Evolutionary conservation across 2,329 filamentous ascomycete species (phyloP).

Genomic region (Neobulgaria alba): DNA sequence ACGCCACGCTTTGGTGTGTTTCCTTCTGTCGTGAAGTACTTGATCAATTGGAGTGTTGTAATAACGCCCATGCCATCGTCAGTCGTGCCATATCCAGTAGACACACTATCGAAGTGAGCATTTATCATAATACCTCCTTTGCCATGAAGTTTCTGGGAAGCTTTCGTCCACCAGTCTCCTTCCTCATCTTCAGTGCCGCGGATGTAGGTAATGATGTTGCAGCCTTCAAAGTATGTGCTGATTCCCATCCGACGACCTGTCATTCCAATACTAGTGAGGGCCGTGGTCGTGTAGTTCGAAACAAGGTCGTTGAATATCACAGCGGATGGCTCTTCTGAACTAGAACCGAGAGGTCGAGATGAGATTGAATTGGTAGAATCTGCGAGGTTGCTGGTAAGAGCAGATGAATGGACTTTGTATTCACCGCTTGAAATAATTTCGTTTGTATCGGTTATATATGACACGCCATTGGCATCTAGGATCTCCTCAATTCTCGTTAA

Average conservation of each 20-base stretch:
- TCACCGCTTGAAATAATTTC: slow-evolving; percentile 1
- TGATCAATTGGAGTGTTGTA: slow-evolving; percentile 76
- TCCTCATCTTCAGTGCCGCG: slow-evolving; percentile 67
- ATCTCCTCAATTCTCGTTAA: slow-evolving; percentile 64
- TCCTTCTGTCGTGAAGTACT: slow-evolving; percentile 67
- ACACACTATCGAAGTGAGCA: slow-evolving; percentile 84
- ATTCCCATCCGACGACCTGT: slow-evolving; percentile 28
- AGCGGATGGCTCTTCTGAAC: slow-evolving; percentile 32
- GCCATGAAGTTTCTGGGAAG: slow-evolving; percentile 37
- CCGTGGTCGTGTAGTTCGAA: slow-evolving; percentile 69
- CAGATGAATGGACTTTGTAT: not conserved
- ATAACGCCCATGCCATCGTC: slow-evolving; percentile 89
- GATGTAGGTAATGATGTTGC: slow-evolving; percentile 87
- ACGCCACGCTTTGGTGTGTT: slow-evolving; percentile 72
- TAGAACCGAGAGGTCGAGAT: not conserved
- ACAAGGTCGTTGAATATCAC: slow-evolving; percentile 71
- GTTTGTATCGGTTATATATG: slow-evolving; percentile 35
- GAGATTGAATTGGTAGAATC: not conserved
- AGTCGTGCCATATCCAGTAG: slow-evolving; percentile 85
- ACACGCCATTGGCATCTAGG: slow-evolving; percentile 49
- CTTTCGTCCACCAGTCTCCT: slow-evolving; percentile 62
- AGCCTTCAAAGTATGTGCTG: slow-evolving; percentile 81
- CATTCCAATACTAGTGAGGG: slow-evolving; percentile 32
- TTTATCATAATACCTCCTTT: slow-evolving; percentile 83
- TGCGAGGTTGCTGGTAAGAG: not conserved